These are phyloP conservation scores for Lachnellula hyalina DNA, from an alignment of 2,329 filamentous ascomycete species.

Conservation along the genomic window DNA sequence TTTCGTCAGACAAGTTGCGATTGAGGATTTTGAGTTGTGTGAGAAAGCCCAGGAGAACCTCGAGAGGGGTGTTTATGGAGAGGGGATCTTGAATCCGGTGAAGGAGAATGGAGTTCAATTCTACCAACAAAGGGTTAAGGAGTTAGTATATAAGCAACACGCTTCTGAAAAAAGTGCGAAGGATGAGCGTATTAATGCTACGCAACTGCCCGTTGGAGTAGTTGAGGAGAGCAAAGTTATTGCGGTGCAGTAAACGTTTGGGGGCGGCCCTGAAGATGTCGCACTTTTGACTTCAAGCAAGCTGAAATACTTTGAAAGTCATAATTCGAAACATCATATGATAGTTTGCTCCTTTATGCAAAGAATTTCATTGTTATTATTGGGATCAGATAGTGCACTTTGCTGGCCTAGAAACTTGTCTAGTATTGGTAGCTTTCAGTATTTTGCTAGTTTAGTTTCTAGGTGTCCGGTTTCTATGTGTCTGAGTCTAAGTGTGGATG, in stretches of 20 bases:
- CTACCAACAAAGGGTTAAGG: conserved; percentile 31
- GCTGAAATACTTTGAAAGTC: no score
- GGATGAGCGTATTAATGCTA: conserved; percentile 8
- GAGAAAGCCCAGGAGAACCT: conserved; percentile 51
- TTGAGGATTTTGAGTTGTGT: conserved; percentile 53
- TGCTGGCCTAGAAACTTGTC: no score
- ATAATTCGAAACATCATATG: no score
- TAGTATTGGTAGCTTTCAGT: no score
- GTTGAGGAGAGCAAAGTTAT: background rate
- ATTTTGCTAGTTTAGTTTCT: no score
- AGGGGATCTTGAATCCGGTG: conserved; percentile 49
- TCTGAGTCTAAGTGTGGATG: no score
- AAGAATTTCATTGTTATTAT: no score
- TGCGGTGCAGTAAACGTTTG: background rate
- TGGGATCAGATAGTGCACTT: no score
- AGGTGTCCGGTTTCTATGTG: no score
- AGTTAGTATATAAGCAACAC: conserved; percentile 24
- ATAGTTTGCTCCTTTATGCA: no score
- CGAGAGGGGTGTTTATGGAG: conserved; percentile 46
- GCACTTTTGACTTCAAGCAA: no score
- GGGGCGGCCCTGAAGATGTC: no score
- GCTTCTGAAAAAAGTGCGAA: conserved; percentile 15
- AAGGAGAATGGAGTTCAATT: conserved; percentile 52
- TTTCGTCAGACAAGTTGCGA: conserved; percentile 50
- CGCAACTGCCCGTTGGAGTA: background rate